Base-by-base conservation (phyloP, 2,329 filamentous ascomycete species). In the Fusarium scirpi region DNA sequence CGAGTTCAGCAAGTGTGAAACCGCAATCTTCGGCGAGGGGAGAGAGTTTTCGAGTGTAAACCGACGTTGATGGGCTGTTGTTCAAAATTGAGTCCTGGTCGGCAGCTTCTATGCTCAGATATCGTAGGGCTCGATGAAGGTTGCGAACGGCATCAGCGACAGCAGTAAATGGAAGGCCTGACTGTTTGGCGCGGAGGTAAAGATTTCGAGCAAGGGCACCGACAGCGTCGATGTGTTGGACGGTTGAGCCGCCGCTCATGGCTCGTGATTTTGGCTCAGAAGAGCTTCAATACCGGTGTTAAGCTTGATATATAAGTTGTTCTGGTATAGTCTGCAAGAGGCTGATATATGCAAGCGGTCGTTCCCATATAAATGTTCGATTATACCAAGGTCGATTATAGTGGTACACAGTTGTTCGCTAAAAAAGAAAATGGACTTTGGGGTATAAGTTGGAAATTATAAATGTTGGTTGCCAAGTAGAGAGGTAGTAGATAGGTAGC, bases 31-130 rank as follows among this genome's bases (percentile, higher is more conserved):
- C 82, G 55, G 90, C 78, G 29, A 89, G 83, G 3, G 83, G 82
- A 0, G 77, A 79, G 16, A 91, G 80, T 72, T 87, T 84, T 38
- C 84, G 81, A 11, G 79, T 76, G 70, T 86, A 88, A 49, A 84
- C 77, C 34, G 81, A 78, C 29, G 81, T 78, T 24, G 72, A 73
- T 6, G 66, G 66, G 13, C 79, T 67, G 32, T 76, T 76, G 78
- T 86, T 86, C 18, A 91, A 80, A 13, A 85, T 80, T 12, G 88
- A 90, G 70, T 86, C 85, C 2, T 82, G 81, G 70, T 89, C 87
- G 67, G 86, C 83, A 41, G 85, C 84, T 78, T 90, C 89, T 67
- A 84, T 81, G 58, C 86, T 87, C 27, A 91, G 80, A 71, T 90
- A 85, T 58, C 86, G 85, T 9, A 91, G 80, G 15, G 85, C 85